These are phyloP conservation scores for Xylaria sp. DNA, from an alignment of 495 filamentous ascomycete species.

Conservation along the genomic window DNA sequence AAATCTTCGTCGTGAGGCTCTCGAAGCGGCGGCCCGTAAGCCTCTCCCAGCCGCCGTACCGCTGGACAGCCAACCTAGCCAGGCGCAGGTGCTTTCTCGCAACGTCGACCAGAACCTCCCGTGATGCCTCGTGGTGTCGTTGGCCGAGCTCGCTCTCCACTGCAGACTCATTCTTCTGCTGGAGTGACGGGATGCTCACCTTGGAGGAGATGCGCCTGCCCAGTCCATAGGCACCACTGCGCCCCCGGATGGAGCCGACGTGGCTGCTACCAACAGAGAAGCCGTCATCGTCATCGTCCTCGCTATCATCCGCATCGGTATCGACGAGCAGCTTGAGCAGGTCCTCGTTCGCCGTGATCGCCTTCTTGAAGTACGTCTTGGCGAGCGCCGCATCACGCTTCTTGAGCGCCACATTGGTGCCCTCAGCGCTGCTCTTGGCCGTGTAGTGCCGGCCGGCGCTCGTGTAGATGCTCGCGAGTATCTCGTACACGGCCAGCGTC, in stretches of 20 bases:
- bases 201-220: conserved; percentile 7
- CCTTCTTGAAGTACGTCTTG: conserved; percentile 20
- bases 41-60: conserved; percentile 22
- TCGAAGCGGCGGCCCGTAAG: conserved; percentile 4
- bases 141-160: conserved; percentile 12
- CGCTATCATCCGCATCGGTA: conserved; percentile 6
- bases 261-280: conserved; percentile 21
- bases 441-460: conserved; percentile 53
- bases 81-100: conserved; percentile 18
- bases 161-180: neutral
- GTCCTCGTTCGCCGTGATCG: conserved; percentile 22
- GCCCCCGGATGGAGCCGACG: conserved; percentile 1
- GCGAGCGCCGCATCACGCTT: conserved; percentile 16
- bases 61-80: conserved; percentile 14
- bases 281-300: conserved; percentile 19
- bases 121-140: conserved; percentile 4
- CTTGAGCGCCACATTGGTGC: conserved; percentile 25
- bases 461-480: conserved; percentile 58
- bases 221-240: conserved; percentile 4
- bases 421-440: conserved; percentile 55
- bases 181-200: neutral
- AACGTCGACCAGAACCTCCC: conserved; percentile 12
- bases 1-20: conserved; percentile 10
- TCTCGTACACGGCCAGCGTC: conserved; percentile 57
- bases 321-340: conserved; percentile 21